These are phyloP conservation scores for Onygena corvina DNA, from an alignment of 2,329 filamentous ascomycete species.

Conservation along the genomic window DNA sequence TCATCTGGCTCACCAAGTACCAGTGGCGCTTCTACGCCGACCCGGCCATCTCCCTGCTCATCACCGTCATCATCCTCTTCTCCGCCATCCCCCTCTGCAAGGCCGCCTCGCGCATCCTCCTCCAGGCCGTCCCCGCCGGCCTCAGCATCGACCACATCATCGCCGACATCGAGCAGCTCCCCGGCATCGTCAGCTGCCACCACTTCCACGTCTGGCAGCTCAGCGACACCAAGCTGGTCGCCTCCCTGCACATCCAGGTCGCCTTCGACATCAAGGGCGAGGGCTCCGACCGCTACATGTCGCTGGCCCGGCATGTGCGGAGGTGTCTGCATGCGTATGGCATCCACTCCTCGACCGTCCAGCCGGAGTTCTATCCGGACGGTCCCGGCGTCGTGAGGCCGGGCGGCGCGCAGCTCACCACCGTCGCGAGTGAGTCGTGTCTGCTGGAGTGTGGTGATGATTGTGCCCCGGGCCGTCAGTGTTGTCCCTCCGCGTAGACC, in stretches of 20 bases:
- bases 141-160: conserved; percentile 82
- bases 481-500: conserved; percentile 22
- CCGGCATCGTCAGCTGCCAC: conserved; percentile 80
- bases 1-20: conserved; percentile 84
- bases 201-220: conserved; percentile 98
- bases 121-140: conserved; percentile 85
- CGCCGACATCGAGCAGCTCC: conserved; percentile 74
- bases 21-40: conserved; percentile 77
- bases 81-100: conserved; percentile 42
- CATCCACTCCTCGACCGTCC: conserved; percentile 94
- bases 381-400: conserved; percentile 26
- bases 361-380: conserved; percentile 60
- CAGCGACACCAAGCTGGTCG: conserved; percentile 85
- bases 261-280: conserved; percentile 78
- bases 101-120: conserved; percentile 58
- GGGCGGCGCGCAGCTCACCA: conserved; percentile 1
- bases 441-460: conserved; percentile 39
- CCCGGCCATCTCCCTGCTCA: conserved; percentile 82
- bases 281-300: conserved; percentile 73
- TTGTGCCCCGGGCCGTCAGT: conserved; percentile 32
- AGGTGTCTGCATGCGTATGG: conserved; percentile 89
- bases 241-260: conserved; percentile 86
- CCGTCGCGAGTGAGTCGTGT: conserved; percentile 24
- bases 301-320: conserved; percentile 66
- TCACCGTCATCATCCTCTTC: conserved; percentile 60